These are phyloP conservation scores for Candida pini DNA, from an alignment of 805 yeast species.

Conservation along the genomic window DNA sequence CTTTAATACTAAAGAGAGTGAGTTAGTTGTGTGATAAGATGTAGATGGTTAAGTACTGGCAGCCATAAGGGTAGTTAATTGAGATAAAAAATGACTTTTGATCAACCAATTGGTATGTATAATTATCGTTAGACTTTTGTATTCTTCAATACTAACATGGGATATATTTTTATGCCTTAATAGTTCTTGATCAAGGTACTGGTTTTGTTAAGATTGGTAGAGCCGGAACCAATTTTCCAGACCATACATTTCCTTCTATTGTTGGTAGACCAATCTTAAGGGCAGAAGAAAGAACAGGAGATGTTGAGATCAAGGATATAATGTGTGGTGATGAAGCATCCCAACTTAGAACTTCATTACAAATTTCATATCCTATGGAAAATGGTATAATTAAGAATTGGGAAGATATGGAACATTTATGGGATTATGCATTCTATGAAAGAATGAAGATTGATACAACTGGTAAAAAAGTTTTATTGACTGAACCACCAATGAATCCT, in stretches of 20 bases:
- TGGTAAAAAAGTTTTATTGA: constrained; percentile 77
- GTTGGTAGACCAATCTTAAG: constrained; percentile 96
- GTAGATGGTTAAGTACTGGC: too few species aligned
- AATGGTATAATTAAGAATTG: constrained; percentile 95
- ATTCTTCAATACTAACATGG: not conserved
- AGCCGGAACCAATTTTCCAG: constrained; percentile 96
- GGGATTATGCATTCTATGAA: constrained; percentile 97
- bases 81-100: constrained; percentile 21
- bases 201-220: constrained; percentile 97
- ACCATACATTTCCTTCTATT: constrained; percentile 92
- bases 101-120: constrained; percentile 27
- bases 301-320: constrained; percentile 81
- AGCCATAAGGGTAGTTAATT: too few species aligned
- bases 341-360: constrained; percentile 81
- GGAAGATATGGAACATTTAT: constrained; percentile 97
- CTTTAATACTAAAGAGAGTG: too few species aligned
- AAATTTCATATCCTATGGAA: constrained; percentile 97
- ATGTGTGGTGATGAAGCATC: constrained; percentile 98
- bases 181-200: constrained; percentile 97
- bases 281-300: constrained; percentile 86
- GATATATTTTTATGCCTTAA: not conserved
- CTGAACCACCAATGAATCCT: constrained; percentile 99
- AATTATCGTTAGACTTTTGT: too few species aligned
- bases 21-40: too few species aligned
- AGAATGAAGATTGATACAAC: constrained; percentile 71